Percentiles rank a stretch among this genome's conserved stretches.
phyloP scores from a whole-genome alignment of 768 basidiomycete species.

The Hericium erinaceus region DNA sequence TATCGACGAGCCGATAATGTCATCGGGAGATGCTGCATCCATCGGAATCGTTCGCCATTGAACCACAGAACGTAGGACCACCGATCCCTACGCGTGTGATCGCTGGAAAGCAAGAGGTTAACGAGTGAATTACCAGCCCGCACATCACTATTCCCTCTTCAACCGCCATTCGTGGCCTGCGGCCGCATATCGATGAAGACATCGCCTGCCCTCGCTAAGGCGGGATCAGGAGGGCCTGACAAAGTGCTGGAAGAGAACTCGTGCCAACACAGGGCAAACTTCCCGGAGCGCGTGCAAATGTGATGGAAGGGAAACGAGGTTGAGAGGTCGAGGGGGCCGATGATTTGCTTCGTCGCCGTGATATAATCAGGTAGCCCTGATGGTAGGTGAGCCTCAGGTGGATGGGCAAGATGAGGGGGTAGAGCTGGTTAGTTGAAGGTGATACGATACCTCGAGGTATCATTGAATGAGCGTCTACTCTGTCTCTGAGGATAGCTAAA shows the following conservation, averaged over 20 bases:
- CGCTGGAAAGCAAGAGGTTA: not conserved
- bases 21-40: not conserved
- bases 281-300: not conserved
- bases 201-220: not conserved
- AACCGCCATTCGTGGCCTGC: not conserved
- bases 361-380: not conserved
- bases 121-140: not conserved
- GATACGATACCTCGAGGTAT: not conserved
- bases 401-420: not conserved
- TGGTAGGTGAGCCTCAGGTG: not conserved
- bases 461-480: not conserved
- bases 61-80: not conserved
- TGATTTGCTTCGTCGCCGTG: not conserved
- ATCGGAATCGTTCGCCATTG: not conserved
- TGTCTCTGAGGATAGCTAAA: not conserved
- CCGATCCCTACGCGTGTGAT: not conserved
- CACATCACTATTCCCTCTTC: not conserved
- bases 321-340: not conserved
- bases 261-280: not conserved
- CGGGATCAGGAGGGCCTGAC: not conserved
- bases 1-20: not conserved
- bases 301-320: not conserved
- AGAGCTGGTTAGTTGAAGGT: not conserved
- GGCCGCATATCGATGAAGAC: not conserved
- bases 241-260: not conserved